A percentile compares a stretch with the other conserved stretches of the same genome.
Evolutionary conservation across 257 asterid species (phyloP).

Genomic region (Forsythia viridissima): DNA sequence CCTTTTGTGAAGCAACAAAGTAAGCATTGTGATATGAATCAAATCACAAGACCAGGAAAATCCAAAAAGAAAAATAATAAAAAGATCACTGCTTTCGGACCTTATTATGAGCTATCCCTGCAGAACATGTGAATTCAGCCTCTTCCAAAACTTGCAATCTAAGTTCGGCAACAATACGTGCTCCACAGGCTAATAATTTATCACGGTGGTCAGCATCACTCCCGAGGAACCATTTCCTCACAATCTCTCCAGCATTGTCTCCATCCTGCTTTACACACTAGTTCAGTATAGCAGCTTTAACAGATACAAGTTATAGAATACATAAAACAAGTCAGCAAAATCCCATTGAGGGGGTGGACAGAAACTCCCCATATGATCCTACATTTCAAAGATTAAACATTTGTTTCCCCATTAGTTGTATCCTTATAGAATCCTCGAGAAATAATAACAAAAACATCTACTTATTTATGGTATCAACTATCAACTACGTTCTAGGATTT

Average conservation of each 20-base stretch:
- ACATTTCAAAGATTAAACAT: neutral
- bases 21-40: too few relatives aligned
- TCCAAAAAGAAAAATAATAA: neutral
- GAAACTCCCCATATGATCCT: neutral
- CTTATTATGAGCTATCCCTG: slow-evolving; percentile 98
- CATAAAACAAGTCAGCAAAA: neutral
- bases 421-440: neutral
- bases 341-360: neutral
- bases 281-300: neutral
- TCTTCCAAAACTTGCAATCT: slow-evolving; percentile 76
- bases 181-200: slow-evolving; percentile 88
- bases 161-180: slow-evolving; percentile 83
- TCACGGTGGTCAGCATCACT: slow-evolving; percentile 67
- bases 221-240: slow-evolving; percentile 62
- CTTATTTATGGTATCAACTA: neutral
- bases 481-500: neutral
- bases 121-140: slow-evolving; percentile 92
- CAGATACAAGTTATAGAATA: neutral
- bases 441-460: neutral
- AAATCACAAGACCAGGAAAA: neutral
- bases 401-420: neutral
- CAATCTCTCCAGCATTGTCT: slow-evolving; percentile 38
- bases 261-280: slow-evolving; percentile 51
- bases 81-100: slow-evolving; percentile 34
- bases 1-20: neutral